Percentiles rank a stretch among this genome's conserved stretches.
Conservation (phyloP, 106 monocot genomes). For the Narthecium ossifragum region DNA sequence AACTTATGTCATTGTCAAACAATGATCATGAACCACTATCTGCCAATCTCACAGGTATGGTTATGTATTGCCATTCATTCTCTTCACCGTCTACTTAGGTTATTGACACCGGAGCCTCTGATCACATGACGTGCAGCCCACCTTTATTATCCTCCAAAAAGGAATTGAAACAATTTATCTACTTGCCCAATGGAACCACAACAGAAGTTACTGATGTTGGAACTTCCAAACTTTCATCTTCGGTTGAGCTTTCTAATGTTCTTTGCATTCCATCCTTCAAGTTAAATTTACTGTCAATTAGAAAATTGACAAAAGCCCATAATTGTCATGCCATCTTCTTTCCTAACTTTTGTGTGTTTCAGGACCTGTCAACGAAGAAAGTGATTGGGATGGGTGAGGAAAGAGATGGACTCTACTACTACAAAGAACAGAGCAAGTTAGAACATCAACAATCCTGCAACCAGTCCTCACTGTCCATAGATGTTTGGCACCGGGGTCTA, state of each 20-base stretch:
- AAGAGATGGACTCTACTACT: neutral
- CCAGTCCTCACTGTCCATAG: neutral
- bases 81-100: no score
- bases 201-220: neutral
- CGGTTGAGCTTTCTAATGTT: neutral
- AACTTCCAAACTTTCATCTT: neutral
- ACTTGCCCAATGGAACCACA: neutral
- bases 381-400: neutral
- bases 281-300: neutral
- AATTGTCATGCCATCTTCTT: neutral
- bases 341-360: neutral
- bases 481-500: neutral
- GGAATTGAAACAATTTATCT: neutral
- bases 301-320: neutral
- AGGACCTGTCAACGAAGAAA: neutral
- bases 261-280: neutral
- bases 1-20: neutral
- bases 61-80: neutral
- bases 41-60: neutral
- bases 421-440: neutral
- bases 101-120: neutral
- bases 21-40: neutral
- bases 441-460: neutral
- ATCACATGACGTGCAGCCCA: neutral
- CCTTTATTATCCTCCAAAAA: neutral